Base-by-base conservation (phyloP, 2,329 filamentous ascomycete species). In the Ophiocordyceps unilateralis region DNA sequence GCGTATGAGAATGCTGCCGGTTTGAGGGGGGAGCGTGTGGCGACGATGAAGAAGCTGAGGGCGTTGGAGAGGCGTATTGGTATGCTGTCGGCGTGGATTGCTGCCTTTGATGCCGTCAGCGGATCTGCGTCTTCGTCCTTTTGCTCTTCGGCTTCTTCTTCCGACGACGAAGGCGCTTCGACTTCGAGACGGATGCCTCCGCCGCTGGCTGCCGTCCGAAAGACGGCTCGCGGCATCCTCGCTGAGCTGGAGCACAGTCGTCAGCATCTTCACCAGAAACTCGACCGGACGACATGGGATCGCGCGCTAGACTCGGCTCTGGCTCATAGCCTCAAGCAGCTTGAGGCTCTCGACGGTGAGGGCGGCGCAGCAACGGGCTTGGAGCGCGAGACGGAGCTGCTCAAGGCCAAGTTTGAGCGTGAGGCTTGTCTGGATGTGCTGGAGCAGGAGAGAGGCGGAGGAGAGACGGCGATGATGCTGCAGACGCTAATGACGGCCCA, bases 71-170 rank as follows among this genome's bases (percentile, higher is more conserved):
- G 86, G 49, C 77, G 91, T 15, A 93, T 95, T 47, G 73, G 78
- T 7, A 69, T 93, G 46, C 70, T 98, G n/a, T 88, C 83, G 4
- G 80, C 82, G 1, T 98, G 91, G 91, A 82, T 95, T 44, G 83
- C 83, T 1, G 86, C 87, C 2, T 98, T 96, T 53, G 89, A 96
- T 48, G 69, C 73, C 1, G 75, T 93, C 3, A 89, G 81, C 51
- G 84, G 86, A 19, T 36, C 32, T 7, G 6, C 17, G 17, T 36
- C 32, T 17, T 36, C 32, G 28, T 30, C 28, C 12, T 30, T 30
- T 30, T 30, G 28, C 28, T 30, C 28, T 5, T 15, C 28, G 12
- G 28, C 28, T 15, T 30, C 28, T 15, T 30, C 28, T 30, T 30
- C 28, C n/a, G 28, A 30, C 28, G 32, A 36, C 72, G 78, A 17